Evolutionary conservation across 2,329 filamentous ascomycete genomes (phyloP).

Genomic region (Apiospora kogelbergensis): DNA sequence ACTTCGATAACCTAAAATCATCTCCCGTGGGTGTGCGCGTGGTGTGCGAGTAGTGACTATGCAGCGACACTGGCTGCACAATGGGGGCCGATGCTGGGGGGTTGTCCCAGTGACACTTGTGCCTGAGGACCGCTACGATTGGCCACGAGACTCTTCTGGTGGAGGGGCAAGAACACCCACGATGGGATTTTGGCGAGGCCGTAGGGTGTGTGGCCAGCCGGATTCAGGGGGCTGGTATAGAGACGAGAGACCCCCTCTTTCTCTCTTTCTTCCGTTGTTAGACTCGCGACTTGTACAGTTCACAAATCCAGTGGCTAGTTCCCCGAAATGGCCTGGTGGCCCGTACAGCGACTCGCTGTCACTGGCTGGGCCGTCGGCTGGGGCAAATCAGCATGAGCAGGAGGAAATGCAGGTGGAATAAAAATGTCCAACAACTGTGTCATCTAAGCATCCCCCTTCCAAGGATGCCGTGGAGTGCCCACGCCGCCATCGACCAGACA

Average conservation of each 20-base stretch:
- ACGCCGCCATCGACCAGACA: constrained; percentile 2
- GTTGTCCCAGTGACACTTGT: not conserved
- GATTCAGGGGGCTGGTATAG: constrained; percentile 1
- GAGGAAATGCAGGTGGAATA: constrained; percentile 5
- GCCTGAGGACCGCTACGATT: not conserved
- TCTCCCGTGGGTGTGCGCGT: constrained; percentile 3
- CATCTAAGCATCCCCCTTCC: constrained; percentile 5
- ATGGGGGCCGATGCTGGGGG: constrained; percentile 1
- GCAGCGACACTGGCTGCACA: not conserved
- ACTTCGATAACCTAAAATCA: not conserved
- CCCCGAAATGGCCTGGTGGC: constrained; percentile 5
- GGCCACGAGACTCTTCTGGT: not conserved
- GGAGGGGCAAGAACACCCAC: not conserved
- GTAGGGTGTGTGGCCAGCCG: not conserved
- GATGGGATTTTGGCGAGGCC: not conserved
- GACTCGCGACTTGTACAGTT: constrained; percentile 4
- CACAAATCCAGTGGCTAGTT: constrained; percentile 7
- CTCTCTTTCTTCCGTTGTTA: not conserved
- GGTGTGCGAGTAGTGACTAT: not conserved
- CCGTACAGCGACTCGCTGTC: constrained; percentile 7
- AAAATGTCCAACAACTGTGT: constrained; percentile 10
- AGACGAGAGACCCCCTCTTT: not conserved
- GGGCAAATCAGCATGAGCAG: constrained; percentile 5
- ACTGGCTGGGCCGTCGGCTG: constrained; percentile 1
- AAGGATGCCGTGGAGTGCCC: constrained; percentile 7